Percentiles rank a stretch among this genome's conserved stretches.
Evolutionary conservation across 768 basidiomycete genomes (phyloP).

Genomic region (Lentinus tigrinus): DNA sequence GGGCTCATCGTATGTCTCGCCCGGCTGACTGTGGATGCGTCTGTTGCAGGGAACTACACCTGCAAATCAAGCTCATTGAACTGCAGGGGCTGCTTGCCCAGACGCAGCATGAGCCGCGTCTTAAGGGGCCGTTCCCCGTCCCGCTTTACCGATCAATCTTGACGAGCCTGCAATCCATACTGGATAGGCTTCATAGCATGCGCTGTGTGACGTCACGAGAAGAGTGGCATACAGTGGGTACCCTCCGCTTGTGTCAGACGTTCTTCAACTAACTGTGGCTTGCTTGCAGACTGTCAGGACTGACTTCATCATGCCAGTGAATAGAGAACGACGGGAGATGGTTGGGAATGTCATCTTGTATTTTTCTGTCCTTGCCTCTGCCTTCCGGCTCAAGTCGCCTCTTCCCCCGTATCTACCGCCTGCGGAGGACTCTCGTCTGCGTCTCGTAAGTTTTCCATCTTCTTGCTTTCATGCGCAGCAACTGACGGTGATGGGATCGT

Average conservation of each 20-base stretch:
- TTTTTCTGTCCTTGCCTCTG: slow-evolving; percentile 76
- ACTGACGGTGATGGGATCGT: not conserved
- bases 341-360: slow-evolving; percentile 92
- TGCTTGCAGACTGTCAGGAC: slow-evolving; percentile 64
- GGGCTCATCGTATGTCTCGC: not conserved
- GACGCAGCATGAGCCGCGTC: slow-evolving; percentile 87
- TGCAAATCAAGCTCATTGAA: slow-evolving; percentile 88
- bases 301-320: slow-evolving; percentile 92
- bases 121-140: slow-evolving; percentile 95
- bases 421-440: slow-evolving; percentile 79
- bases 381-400: slow-evolving; percentile 84
- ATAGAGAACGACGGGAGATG: slow-evolving; percentile 87
- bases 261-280: not conserved
- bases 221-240: slow-evolving; percentile 74
- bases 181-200: slow-evolving; percentile 93
- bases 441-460: slow-evolving; percentile 52
- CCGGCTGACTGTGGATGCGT: not conserved
- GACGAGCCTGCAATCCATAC: slow-evolving; percentile 78
- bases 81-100: slow-evolving; percentile 84
- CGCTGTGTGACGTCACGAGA: slow-evolving; percentile 94
- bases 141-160: slow-evolving; percentile 80
- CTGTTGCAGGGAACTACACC: slow-evolving; percentile 79
- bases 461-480: not conserved
- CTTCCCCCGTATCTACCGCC: slow-evolving; percentile 97
- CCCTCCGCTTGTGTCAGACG: not conserved